Evolutionary conservation across 2,329 filamentous ascomycete genomes (phyloP), one percentile per base, ranked within the genome.

Genomic region (Nectriaceae sp.): DNA sequence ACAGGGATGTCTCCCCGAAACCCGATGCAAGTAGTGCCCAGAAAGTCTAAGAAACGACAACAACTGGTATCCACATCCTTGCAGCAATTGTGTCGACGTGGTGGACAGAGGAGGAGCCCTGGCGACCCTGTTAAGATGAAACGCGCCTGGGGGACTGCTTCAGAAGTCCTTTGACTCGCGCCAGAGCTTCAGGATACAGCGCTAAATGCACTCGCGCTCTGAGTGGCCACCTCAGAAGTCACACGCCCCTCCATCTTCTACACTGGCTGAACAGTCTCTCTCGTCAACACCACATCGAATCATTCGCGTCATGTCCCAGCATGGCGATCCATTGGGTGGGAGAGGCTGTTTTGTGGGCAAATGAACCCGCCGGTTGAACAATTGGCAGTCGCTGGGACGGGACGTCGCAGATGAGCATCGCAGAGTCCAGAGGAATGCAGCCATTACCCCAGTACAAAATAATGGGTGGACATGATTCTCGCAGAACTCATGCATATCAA

Each of bases 81-180:
- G 57, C 59, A 52, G 54, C 51, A 55, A 49, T 60, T 57, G 55
- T 53, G 52, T 63, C 43, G 47, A 53, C 48, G 47, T 20, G n/a
- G 24, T 45, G 50, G 50, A n/a, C n/a, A n/a, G 47, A 54, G 50
- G 51, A 53, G 53, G 56, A 42, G 48, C 42, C 47, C 46, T 29
- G 33, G n/a, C n/a, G 33, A 18, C 37, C 65, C 67, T 67, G 63
- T 69, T 63, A 71, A 68, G 60, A 54, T 77, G 75, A 78, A 78
- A 78, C 75, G 62, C 64, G 69, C 69, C 73, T 75, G 75, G 71
- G 64, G 72, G 72, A 73, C 49, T 75, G 73, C 75, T 68, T 77
- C 73, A 75, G 72, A 73, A 69, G 36, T 54, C 65, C 65, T 63
- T 63, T 47, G 53, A 48, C 49, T n/a, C 47, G 52, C 46, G 59